Evolutionary conservation across 2,329 filamentous ascomycete species (phyloP), one percentile per base, ranked within the genome.

Genomic region (Colletotrichum phormii): DNA sequence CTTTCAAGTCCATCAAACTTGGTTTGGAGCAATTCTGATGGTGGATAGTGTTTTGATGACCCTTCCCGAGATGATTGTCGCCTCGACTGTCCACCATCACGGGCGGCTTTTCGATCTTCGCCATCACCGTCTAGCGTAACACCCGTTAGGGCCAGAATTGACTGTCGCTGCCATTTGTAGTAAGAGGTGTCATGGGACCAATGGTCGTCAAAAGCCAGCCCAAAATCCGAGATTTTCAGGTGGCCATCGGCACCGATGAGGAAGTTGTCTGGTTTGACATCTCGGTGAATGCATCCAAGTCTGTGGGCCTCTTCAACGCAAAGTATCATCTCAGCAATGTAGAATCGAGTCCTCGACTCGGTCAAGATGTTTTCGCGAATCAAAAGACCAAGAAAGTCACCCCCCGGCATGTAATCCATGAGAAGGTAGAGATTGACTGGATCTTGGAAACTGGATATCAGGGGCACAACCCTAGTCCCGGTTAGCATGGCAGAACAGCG

Each of bases 351-450:
- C 55, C 94, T 90, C 0, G 88, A 85, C 81, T 98, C 97, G 67
- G 91, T 91, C 2, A 99, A 86, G 2, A 94, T 90, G 74, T 97
- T 95, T 79, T 97, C 94, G 18, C 95, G 91, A 67, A 98, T 93
- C 18, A 99, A 84, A 0, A 98, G 83, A 1, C 94, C 94, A 0
- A 99, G 87, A 76, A 99, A 98, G 80, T 99, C 96, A 0, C 97
- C 96, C 0, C 96, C 97, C 2, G 97, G 93, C 95, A 98, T 98
- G 80, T 97, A 99, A 72, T 98, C 95, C 95, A 98, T 98, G 64
- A 98, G 93, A 6, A 99, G 89, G 78, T 98, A 98, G 6, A 99
- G 87, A 77, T 94, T 94, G 54, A 89, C 88, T 46, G 89, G 85
- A 80, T 98, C 97, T 81, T 98, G 95, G 76, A 98, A 98, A 78